phyloP scores from a whole-genome alignment of 495 filamentous ascomycete species.

The Penicillium manginii region DNA sequence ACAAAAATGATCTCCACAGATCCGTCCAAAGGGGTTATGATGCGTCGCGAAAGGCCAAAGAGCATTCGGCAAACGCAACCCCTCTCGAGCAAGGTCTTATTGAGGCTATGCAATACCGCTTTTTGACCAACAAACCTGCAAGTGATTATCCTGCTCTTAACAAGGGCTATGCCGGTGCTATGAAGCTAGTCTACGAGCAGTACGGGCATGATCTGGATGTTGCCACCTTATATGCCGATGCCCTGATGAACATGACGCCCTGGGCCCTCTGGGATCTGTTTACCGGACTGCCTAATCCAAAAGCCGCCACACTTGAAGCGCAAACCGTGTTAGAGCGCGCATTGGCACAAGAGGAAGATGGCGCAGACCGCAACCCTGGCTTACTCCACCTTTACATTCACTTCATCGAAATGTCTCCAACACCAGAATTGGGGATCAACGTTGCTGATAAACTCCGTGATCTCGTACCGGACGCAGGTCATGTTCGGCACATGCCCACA shows the following conservation, averaged over 20 bases:
- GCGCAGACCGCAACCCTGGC: conserved; percentile 54
- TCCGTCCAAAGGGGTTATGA: conserved; percentile 42
- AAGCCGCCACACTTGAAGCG: conserved; percentile 56
- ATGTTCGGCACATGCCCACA: conserved; percentile 69
- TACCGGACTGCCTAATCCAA: conserved; percentile 55
- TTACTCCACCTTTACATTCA: conserved; percentile 70
- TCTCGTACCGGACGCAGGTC: conserved; percentile 64
- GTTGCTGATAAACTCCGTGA: conserved; percentile 60
- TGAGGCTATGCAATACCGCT: conserved; percentile 55
- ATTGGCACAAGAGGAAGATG: conserved; percentile 41
- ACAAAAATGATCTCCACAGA: conserved; percentile 47
- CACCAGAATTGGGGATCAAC: conserved; percentile 57
- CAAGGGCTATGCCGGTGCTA: conserved; percentile 57
- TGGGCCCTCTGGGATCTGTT: conserved; percentile 63
- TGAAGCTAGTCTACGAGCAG: conserved; percentile 54
- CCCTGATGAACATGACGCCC: conserved; percentile 66
- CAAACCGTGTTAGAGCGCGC: conserved; percentile 55
- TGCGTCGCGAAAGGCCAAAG: conserved; percentile 42
- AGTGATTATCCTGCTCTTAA: conserved; percentile 51
- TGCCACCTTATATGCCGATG: conserved; percentile 61
- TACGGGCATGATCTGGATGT: conserved; percentile 59
- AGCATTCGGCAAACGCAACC: conserved; percentile 26
- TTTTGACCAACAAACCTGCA: conserved; percentile 39
- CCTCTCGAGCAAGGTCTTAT: conserved; percentile 57
- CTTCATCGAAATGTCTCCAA: conserved; percentile 67